phyloP scores from a whole-genome alignment of 2,329 filamentous ascomycete genomes.

The Monosporascus ibericus region DNA sequence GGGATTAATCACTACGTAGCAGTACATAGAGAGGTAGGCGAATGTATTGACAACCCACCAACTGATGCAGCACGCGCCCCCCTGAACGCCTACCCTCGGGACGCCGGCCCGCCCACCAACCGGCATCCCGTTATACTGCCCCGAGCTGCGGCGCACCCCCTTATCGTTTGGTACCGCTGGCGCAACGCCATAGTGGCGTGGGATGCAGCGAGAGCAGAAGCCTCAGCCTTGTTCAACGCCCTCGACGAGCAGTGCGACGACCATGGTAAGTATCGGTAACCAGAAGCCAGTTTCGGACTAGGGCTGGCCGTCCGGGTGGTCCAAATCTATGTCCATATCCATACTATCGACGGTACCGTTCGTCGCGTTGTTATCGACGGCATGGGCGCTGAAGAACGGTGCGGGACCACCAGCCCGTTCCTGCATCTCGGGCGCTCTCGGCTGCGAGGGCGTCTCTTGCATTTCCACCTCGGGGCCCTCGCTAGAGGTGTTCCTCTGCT shows the following conservation, averaged over 20 bases:
- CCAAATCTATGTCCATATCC: conserved; percentile 31
- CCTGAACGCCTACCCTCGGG: no score
- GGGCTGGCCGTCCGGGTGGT: conserved; percentile 6
- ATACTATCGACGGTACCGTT: conserved; percentile 23
- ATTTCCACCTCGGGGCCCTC: conserved; percentile 9
- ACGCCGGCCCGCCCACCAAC: no score
- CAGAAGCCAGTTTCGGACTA: neutral
- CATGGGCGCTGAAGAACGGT: conserved; percentile 18
- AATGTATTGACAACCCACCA: no score
- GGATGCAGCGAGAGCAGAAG: no score
- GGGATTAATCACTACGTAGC: no score
- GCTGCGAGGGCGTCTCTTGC: neutral
- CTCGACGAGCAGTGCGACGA: neutral
- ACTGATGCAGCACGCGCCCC: no score
- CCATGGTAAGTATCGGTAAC: neutral
- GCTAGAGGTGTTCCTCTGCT: conserved; percentile 12
- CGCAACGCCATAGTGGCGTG: no score
- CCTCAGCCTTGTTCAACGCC: neutral
- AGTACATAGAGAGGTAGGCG: no score
- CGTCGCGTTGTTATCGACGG: conserved; percentile 10
- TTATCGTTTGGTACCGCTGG: no score
- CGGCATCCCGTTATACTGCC: no score
- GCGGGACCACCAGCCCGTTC: conserved; percentile 27
- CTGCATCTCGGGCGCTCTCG: conserved; percentile 39
- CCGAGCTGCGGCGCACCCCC: no score